Base-by-base conservation (phyloP, 768 basidiomycete species). In the Tylopilus subfusipes region DNA sequence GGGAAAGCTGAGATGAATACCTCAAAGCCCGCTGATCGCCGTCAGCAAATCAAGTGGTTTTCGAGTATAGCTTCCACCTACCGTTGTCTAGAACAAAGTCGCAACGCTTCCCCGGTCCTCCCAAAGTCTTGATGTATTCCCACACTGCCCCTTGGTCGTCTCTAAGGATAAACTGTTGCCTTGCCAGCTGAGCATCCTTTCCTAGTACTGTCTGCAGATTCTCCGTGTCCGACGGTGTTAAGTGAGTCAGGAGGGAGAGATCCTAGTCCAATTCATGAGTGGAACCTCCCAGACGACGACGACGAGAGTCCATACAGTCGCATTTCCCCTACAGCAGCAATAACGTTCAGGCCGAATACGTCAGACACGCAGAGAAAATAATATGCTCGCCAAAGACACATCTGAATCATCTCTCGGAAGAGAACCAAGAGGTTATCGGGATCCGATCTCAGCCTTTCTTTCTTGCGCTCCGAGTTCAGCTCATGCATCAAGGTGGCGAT, bases 81-180 rank as follows among this genome's bases (percentile, higher is more conserved):
- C 92, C 84, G 63, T 99, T 98, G 65, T 99, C 96, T 18, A 99
- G 73, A 4, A 98, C 82, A 50, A 98, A 85, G 68, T 98, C 96
- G 8, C 95, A 76, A 10, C 85, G 74, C 33, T 48, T 54, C 33
- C 50, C 66, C 29, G 60, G 19, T 0, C 74, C 81, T 51, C 76
- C 75, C 31, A 90, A 59, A 7, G 71, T 74, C 60, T 80, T 81
- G 27, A 96, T 61, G 65, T 90, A 78, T 8, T 80, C 66, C 94
- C 94, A 98, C 2, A 83, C 85, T 8, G 70, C 71, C 19, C 80
- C 76, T 65, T 93, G 83, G 63, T 99, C 92, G 60, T 98, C 89
- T 53, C 80, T 82, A 19, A 99, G 76, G 47, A 98, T 95, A 62
- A 83, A 92, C 42, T 85, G 77, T 36, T 82, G 76, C n/a, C 91